Evolutionary conservation across 768 basidiomycete species (phyloP).

Genomic region (Amanita polypyramis): DNA sequence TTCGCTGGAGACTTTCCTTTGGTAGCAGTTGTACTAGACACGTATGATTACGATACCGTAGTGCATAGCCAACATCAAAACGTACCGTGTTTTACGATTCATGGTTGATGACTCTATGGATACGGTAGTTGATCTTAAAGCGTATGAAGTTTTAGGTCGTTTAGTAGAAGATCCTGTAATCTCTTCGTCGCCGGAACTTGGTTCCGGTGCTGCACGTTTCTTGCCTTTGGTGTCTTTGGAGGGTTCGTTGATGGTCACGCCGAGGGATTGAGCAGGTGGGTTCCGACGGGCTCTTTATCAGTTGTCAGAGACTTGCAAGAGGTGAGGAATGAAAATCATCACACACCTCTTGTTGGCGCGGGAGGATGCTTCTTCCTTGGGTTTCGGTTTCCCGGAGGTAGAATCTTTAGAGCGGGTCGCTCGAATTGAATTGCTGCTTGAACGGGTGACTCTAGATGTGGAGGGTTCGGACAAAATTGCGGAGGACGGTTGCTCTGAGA

Average conservation of each 20-base stretch:
- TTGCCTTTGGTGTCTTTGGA: constrained; percentile 76
- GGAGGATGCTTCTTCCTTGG: constrained; percentile 41
- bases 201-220: constrained; percentile 79
- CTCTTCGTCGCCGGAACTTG: constrained; percentile 56
- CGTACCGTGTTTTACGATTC: constrained; percentile 68
- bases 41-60: constrained; percentile 9
- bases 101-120: constrained; percentile 39
- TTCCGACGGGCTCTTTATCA: constrained; percentile 47
- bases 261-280: constrained; percentile 28
- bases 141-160: constrained; percentile 55
- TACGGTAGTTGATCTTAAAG: constrained; percentile 51
- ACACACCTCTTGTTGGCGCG: constrained; percentile 57
- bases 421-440: constrained; percentile 26
- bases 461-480: constrained; percentile 21
- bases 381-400: constrained; percentile 48
- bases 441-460: constrained; percentile 32
- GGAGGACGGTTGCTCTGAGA: constrained; percentile 20
- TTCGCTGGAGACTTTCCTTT: constrained; percentile 55
- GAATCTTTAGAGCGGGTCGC: constrained; percentile 46
- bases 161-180: constrained; percentile 44
- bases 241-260: constrained; percentile 69
- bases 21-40: constrained; percentile 32
- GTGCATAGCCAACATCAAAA: constrained; percentile 7
- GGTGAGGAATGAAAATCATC: constrained; percentile 12
- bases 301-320: constrained; percentile 17